These are phyloP conservation scores for Sclerotinia trifoliorum DNA, from an alignment of 2,329 filamentous ascomycete species.

Conservation along the genomic window DNA sequence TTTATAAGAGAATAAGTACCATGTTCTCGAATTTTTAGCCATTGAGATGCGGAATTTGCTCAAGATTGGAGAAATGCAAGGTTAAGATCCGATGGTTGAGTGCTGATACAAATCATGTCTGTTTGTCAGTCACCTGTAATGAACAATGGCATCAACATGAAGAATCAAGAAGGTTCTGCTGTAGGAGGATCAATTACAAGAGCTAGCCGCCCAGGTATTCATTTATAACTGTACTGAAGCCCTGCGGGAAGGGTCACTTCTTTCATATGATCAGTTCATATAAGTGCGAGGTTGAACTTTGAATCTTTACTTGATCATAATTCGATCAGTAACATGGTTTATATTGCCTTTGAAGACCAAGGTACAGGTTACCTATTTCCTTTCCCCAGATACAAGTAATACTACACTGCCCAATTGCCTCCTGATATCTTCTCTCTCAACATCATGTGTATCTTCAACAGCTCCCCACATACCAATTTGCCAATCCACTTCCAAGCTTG, in stretches of 20 bases:
- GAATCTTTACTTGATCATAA: background rate
- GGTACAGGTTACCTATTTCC: background rate
- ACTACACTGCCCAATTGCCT: slow-evolving; percentile 87
- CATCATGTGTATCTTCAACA: slow-evolving; percentile 95
- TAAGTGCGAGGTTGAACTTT: background rate
- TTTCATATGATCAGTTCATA: background rate
- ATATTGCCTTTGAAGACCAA: slow-evolving; percentile 20
- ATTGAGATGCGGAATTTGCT: background rate
- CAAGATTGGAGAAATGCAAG: no score
- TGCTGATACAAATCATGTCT: background rate
- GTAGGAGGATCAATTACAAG: no score
- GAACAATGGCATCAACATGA: background rate
- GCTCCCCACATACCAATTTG: slow-evolving; percentile 92
- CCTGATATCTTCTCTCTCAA: slow-evolving; percentile 84
- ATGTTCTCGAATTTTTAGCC: background rate
- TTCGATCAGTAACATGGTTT: background rate
- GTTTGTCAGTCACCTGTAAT: no score
- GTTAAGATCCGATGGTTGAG: background rate
- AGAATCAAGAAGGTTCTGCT: no score
- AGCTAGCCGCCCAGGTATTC: background rate
- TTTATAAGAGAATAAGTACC: background rate
- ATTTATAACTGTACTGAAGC: background rate
- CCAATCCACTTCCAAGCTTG: slow-evolving; percentile 83
- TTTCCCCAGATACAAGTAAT: slow-evolving; percentile 67
- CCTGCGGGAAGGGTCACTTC: background rate